Percentiles rank a stretch among this genome's conserved stretches.
Evolutionary conservation across 257 asterid genomes (phyloP).

Genomic region (Ajuga chamaepitys): DNA sequence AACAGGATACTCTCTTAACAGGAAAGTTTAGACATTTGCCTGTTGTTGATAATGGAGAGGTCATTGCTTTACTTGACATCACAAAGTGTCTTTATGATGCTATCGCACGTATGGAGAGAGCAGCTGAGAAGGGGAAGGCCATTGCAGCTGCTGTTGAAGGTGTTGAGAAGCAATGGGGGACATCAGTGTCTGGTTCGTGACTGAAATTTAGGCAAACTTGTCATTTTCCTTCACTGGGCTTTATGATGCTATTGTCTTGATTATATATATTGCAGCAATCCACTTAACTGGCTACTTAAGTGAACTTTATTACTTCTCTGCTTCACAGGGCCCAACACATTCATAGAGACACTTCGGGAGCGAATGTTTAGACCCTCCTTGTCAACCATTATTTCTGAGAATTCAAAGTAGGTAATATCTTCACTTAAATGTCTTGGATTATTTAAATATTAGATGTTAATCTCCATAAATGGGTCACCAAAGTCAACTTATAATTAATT

Average conservation of each 20-base stretch:
- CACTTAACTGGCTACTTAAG: constrained; percentile 3
- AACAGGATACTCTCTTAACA: constrained; percentile 18
- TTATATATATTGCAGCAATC: background rate
- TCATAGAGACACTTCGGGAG: constrained; percentile 79
- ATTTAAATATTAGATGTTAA: background rate
- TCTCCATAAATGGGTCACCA: background rate
- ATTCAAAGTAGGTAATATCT: constrained; percentile 97
- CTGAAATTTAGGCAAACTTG: background rate
- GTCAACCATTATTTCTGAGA: constrained; percentile 79
- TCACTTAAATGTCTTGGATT: constrained; percentile 23
- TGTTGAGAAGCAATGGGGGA: constrained; percentile 96
- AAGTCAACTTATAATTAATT: background rate
- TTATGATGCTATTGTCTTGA: background rate
- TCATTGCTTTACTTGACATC: constrained; percentile 89
- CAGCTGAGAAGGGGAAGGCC: constrained; percentile 98
- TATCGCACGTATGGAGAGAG: constrained; percentile 95
- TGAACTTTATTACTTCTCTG: background rate
- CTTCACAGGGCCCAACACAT: constrained; percentile 68
- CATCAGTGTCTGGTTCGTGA: constrained; percentile 72
- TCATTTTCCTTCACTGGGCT: background rate
- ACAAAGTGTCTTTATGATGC: constrained; percentile 97
- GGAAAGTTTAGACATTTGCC: constrained; percentile 98
- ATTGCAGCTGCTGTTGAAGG: constrained; percentile 99
- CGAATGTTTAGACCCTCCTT: constrained; percentile 82
- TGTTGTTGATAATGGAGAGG: constrained; percentile 96